These are phyloP conservation scores for Trebouxia sp. DNA, from an alignment of 139 green algal genomes.

Conservation along the genomic window DNA sequence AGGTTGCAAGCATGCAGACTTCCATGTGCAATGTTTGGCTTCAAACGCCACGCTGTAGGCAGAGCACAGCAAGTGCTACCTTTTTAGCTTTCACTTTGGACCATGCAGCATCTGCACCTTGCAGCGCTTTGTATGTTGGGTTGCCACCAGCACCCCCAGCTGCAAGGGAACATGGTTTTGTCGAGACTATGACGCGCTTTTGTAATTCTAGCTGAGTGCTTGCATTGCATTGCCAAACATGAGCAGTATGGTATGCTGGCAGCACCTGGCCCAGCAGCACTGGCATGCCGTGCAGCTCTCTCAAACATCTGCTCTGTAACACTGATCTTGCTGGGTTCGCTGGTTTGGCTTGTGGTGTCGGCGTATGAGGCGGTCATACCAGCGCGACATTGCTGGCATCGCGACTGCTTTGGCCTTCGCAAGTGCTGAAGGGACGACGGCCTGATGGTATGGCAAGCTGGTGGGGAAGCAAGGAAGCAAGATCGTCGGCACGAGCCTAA, in stretches of 20 bases:
- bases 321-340: background rate
- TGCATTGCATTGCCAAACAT: background rate
- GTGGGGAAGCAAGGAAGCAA: too few relatives aligned
- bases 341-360: background rate
- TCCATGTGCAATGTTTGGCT: too few relatives aligned
- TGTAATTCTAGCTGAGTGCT: background rate
- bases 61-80: too few relatives aligned
- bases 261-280: background rate
- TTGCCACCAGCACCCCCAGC: slow-evolving; percentile 74
- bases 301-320: slow-evolving; percentile 10
- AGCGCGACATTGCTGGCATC: background rate
- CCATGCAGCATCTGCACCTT: slow-evolving; percentile 75
- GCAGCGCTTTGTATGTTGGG: slow-evolving; percentile 72
- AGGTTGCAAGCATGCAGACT: too few relatives aligned
- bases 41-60: too few relatives aligned
- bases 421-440: too few relatives aligned
- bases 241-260: too few relatives aligned
- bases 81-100: slow-evolving; percentile 47
- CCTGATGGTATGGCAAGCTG: too few relatives aligned
- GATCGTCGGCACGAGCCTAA: too few relatives aligned
- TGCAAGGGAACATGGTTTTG: slow-evolving; percentile 19
- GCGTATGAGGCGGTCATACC: background rate
- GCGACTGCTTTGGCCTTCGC: too few relatives aligned
- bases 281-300: background rate
- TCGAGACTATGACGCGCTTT: too few relatives aligned